Evolutionary conservation across 83 land plant species (phyloP).

Genomic region (Thuja plicata): DNA sequence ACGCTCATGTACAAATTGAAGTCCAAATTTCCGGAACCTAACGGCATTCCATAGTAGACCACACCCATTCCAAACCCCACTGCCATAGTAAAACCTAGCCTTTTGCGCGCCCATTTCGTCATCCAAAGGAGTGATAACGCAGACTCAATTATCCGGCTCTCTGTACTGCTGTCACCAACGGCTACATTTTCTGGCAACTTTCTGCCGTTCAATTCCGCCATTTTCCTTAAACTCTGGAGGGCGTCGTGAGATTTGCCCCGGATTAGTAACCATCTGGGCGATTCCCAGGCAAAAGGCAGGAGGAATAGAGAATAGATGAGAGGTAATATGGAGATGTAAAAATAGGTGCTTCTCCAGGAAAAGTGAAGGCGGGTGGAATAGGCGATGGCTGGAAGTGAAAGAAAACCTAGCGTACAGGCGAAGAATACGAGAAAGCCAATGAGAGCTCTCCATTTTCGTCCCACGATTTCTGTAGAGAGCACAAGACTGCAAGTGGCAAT

Average conservation of each 20-base stretch:
- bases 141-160: conserved; percentile 12
- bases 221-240: conserved; percentile 16
- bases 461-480: conserved; percentile 48
- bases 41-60: conserved; percentile 53
- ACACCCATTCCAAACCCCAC: conserved; percentile 37
- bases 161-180: neutral
- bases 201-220: conserved; percentile 14
- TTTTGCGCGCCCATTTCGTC: conserved; percentile 30
- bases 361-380: conserved; percentile 11
- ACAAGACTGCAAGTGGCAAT: conserved; percentile 38
- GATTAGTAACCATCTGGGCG: conserved; percentile 50
- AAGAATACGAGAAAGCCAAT: conserved; percentile 36
- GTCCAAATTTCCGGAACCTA: conserved; percentile 31
- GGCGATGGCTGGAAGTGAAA: conserved; percentile 45
- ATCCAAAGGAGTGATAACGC: conserved; percentile 20
- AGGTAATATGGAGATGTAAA: conserved; percentile 28
- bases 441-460: conserved; percentile 42
- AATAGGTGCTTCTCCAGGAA: conserved; percentile 45
- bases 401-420: conserved; percentile 41
- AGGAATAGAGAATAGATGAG: conserved; percentile 31
- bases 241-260: conserved; percentile 31
- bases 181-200: neutral
- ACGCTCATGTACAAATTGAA: conserved; percentile 42
- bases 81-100: conserved; percentile 24
- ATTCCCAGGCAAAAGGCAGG: conserved; percentile 28